Evolutionary conservation across 768 basidiomycete genomes (phyloP).

Genomic region (Boletus reticulatus): DNA sequence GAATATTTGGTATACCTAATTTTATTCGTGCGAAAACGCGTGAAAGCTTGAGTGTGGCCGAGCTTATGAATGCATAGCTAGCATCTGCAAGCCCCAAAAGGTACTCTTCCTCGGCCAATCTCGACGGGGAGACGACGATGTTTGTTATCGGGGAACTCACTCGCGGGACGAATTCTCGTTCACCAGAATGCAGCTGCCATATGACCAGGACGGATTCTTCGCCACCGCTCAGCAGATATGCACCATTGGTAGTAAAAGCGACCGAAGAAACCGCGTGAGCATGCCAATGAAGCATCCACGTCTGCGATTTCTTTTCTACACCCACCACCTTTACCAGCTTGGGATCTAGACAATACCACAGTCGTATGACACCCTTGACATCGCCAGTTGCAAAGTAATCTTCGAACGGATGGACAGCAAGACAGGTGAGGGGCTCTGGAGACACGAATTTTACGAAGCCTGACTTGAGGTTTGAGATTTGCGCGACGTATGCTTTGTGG

Average conservation of each 20-base stretch:
- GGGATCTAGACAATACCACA: slow-evolving; percentile 91
- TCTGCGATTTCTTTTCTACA: slow-evolving; percentile 79
- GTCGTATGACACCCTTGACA: slow-evolving; percentile 72
- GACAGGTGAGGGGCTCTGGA: slow-evolving; percentile 74
- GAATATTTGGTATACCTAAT: slow-evolving; percentile 50
- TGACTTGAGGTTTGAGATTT: slow-evolving; percentile 50
- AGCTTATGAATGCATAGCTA: slow-evolving; percentile 70
- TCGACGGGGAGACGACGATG: slow-evolving; percentile 56
- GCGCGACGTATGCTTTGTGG: slow-evolving; percentile 75
- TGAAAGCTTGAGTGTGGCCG: slow-evolving; percentile 68
- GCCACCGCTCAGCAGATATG: slow-evolving; percentile 90
- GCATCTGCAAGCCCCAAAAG: slow-evolving; percentile 82
- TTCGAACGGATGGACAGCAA: slow-evolving; percentile 85
- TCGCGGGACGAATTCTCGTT: slow-evolving; percentile 89
- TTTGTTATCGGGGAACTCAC: slow-evolving; percentile 83
- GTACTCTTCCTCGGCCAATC: slow-evolving; percentile 74
- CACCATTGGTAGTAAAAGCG: slow-evolving; percentile 85
- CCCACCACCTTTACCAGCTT: slow-evolving; percentile 50
- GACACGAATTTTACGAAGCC: slow-evolving; percentile 85
- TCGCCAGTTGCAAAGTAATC: slow-evolving; percentile 98
- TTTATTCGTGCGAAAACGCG: slow-evolving; percentile 76
- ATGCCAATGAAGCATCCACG: slow-evolving; percentile 93
- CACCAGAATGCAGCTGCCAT: slow-evolving; percentile 90
- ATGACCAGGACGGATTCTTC: slow-evolving; percentile 96
- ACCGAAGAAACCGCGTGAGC: slow-evolving; percentile 89